Evolutionary conservation across 2,329 filamentous ascomycete species (phyloP).

Genomic region (Tolypocladium tundrense): DNA sequence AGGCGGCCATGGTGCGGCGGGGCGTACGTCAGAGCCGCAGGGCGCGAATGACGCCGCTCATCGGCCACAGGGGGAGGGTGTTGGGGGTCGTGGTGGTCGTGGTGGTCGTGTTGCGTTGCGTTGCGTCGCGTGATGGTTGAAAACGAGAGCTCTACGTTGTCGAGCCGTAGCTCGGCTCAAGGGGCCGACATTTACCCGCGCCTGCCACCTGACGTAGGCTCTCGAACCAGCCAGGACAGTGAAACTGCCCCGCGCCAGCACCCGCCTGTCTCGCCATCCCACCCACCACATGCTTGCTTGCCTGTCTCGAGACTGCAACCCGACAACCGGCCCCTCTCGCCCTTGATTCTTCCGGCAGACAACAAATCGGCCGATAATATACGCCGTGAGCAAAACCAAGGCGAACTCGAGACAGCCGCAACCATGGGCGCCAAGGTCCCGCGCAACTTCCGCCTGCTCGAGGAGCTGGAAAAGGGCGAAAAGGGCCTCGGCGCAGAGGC

Average conservation of each 20-base stretch:
- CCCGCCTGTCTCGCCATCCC: background rate
- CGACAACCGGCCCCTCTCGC: background rate
- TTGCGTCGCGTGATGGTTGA: background rate
- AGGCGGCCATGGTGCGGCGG: slow-evolving; percentile 13
- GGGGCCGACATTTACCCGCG: slow-evolving; percentile 1
- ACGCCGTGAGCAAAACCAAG: background rate
- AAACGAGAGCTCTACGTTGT: background rate
- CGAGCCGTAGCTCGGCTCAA: background rate
- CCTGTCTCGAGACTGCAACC: background rate
- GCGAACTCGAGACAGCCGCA: background rate
- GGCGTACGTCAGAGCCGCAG: slow-evolving; percentile 6
- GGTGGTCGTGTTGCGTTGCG: too few species aligned
- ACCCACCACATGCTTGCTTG: background rate
- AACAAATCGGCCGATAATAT: background rate
- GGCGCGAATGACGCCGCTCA: slow-evolving; percentile 4
- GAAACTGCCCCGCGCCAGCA: slow-evolving; percentile 10
- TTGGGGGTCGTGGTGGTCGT: background rate
- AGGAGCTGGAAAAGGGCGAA: slow-evolving; percentile 98
- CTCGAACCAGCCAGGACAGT: background rate
- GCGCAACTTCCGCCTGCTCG: slow-evolving; percentile 89
- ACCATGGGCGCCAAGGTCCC: slow-evolving; percentile 55
- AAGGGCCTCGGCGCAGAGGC: slow-evolving; percentile 94
- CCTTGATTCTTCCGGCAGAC: background rate
- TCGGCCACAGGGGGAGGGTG: background rate
- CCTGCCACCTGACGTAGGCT: background rate